Evolutionary conservation across 208 protist genomes (phyloP), one percentile per base, ranked within the genome.

Genomic region (Strigomonas galati): DNA sequence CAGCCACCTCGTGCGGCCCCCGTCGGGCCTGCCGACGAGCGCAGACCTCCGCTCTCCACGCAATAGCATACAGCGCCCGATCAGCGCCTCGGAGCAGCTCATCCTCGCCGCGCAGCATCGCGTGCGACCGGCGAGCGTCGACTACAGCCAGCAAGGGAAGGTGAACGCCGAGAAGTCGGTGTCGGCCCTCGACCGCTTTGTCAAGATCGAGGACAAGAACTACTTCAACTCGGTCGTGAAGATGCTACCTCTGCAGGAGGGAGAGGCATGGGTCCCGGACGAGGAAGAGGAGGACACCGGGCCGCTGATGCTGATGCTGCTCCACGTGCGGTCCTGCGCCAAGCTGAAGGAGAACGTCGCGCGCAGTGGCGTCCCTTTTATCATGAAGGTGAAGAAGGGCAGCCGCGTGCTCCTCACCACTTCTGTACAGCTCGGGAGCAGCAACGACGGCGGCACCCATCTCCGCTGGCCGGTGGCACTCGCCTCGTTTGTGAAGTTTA

Each of bases 151-250:
- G 56, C 82, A 86, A 58, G 80, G 71, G 54, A 91, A 89, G 69
- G 71, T 91, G 23, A 84, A 61, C 57, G 72, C 82, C 30, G 71
- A 85, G 24, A 70, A 69, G 27, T 90, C 87, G 60, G 69, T 68
- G 49, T 85, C 82, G n/a, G 71, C 82, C 40, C 76, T 95, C 15
- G 90, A 95, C 76, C 84, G 87, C 57, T 93, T 84, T 71, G 87
- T 95, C 23, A 91, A 92, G 69, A 81, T 93, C 43, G 81, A 92
- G 69, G 90, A 93, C 66, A 79, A 95, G 56, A 83, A 78, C 69
- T 95, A 95, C 74, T 92, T 95, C 62, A 82, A 86, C 64, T 73
- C 71, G 55, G 80, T 86, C 57, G 84, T 91, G 2, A 81, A 82
- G 66, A 84, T 95, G 40, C 61, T 87, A 3, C 84, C 85, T 15